A percentile compares a stretch with the other conserved stretches of the same genome.
Conservation (phyloP, 2,329 filamentous ascomycete genomes). For the Aaosphaeria pasadenensis region DNA sequence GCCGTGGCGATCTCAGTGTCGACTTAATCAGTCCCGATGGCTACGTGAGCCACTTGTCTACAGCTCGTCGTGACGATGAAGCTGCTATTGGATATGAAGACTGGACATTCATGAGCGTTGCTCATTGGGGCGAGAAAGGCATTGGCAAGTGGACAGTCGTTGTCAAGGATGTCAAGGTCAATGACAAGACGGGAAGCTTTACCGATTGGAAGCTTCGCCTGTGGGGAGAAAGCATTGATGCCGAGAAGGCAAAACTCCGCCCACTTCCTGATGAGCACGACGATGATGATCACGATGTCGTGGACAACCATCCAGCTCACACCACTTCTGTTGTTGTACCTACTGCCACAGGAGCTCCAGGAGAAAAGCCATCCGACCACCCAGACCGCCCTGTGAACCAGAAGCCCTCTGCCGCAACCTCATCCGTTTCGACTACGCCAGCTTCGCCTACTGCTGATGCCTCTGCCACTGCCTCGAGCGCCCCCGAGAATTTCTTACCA, state of each 20-base stretch:
- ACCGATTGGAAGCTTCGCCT: conserved; percentile 91
- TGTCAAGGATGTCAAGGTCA: conserved; percentile 78
- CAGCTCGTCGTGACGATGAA: conserved; percentile 67
- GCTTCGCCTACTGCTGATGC: conserved; percentile 12
- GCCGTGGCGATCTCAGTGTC: conserved; percentile 87
- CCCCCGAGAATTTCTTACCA: conserved; percentile 61
- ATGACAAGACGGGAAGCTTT: conserved; percentile 74
- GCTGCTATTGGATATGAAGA: conserved; percentile 72
- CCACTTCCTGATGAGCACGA: conserved; percentile 82
- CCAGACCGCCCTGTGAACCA: conserved; percentile 56
- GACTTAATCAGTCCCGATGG: conserved; percentile 83
- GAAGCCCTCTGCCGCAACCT: conserved; percentile 46
- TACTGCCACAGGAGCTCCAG: conserved; percentile 46
- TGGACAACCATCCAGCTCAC: conserved; percentile 54
- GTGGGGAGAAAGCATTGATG: conserved; percentile 86
- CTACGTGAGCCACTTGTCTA: conserved; percentile 79
- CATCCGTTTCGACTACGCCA: conserved; percentile 10
- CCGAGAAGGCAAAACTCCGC: conserved; percentile 66
- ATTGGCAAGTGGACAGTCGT: conserved; percentile 88
- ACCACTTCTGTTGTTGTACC: conserved; percentile 56
- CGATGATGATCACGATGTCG: conserved; percentile 73
- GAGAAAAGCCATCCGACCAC: conserved; percentile 46
- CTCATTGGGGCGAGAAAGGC: conserved; percentile 90
- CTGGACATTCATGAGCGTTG: conserved; percentile 99
- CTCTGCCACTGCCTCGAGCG: conserved; percentile 19